Percentiles rank a stretch among this genome's conserved stretches.
Evolutionary conservation across 176 grass and related monocot genomes (phyloP).

Genomic region (Carex myosuroides): DNA sequence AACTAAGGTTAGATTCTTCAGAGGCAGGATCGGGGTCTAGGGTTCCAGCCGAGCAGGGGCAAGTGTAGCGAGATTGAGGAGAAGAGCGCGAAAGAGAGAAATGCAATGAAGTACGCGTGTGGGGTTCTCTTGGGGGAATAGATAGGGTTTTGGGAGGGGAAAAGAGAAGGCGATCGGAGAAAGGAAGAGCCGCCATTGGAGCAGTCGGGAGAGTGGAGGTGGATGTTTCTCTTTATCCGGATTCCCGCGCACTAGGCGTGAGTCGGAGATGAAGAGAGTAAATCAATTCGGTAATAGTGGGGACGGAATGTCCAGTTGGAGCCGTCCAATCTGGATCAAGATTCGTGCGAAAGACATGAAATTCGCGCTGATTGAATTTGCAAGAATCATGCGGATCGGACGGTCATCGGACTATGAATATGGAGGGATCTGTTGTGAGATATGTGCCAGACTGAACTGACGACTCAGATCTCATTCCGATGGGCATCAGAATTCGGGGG

Average conservation of each 20-base stretch:
- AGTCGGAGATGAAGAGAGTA: too few relatives aligned
- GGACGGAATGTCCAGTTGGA: too few relatives aligned
- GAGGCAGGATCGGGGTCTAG: background rate
- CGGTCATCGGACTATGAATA: too few relatives aligned
- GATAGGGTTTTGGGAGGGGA: background rate
- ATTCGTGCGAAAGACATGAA: too few relatives aligned
- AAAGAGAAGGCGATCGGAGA: background rate
- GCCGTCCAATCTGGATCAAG: too few relatives aligned
- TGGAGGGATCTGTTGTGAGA: too few relatives aligned
- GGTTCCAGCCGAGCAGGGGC: constrained; percentile 7
- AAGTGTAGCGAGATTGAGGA: constrained; percentile 14
- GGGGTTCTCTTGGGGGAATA: background rate
- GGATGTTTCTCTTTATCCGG: background rate
- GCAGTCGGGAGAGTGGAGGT: background rate
- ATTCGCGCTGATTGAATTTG: too few relatives aligned
- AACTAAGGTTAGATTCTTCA: background rate
- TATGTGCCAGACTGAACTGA: too few relatives aligned
- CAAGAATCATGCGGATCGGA: too few relatives aligned
- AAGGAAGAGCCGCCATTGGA: constrained; percentile 11
- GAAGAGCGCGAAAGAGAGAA: constrained; percentile 22
- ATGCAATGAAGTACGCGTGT: background rate
- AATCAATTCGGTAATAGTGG: too few relatives aligned
- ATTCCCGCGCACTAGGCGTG: background rate
- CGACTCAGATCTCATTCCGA: too few relatives aligned
- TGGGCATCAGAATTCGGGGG: too few relatives aligned